These are phyloP conservation scores for Parasarocladium wereldwijsianum DNA, from an alignment of 2,329 filamentous ascomycete genomes.

Conservation along the genomic window DNA sequence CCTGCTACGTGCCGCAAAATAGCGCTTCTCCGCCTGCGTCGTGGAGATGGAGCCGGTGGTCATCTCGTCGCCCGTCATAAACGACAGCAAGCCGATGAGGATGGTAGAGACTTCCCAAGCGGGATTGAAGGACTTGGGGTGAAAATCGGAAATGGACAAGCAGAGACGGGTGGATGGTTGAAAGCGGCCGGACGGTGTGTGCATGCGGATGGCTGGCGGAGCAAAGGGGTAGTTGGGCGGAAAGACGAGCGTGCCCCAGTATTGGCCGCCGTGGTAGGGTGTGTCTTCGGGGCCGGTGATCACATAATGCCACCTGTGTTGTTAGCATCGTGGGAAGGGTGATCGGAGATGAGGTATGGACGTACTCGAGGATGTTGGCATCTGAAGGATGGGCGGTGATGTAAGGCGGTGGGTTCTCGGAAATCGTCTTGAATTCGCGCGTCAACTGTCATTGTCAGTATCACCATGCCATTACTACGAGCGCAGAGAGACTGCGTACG, in stretches of 20 bases:
- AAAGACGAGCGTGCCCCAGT: slow-evolving; percentile 95
- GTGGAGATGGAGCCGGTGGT: slow-evolving; percentile 82
- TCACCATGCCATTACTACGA: neutral
- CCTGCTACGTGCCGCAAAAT: slow-evolving; percentile 60
- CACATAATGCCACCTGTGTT: slow-evolving; percentile 73
- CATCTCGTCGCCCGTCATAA: slow-evolving; percentile 99
- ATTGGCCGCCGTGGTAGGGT: slow-evolving; percentile 87
- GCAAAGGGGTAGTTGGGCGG: slow-evolving; percentile 95
- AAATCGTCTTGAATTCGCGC: slow-evolving; percentile 47
- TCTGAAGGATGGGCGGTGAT: slow-evolving; percentile 84
- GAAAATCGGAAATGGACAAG: slow-evolving; percentile 92
- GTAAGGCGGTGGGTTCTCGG: slow-evolving; percentile 70
- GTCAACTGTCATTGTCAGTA: slow-evolving; percentile 28
- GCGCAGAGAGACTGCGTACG: slow-evolving; percentile 26
- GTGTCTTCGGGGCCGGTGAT: slow-evolving; percentile 89
- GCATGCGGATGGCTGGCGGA: slow-evolving; percentile 95
- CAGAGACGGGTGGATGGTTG: slow-evolving; percentile 85
- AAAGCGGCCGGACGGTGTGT: slow-evolving; percentile 91
- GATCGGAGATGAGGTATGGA: slow-evolving; percentile 6
- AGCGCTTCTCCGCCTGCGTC: slow-evolving; percentile 60
- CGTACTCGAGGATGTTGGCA: slow-evolving; percentile 76
- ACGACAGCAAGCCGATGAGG: slow-evolving; percentile 80
- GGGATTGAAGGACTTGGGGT: slow-evolving; percentile 95
- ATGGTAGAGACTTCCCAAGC: slow-evolving; percentile 98
- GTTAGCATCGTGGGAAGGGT: slow-evolving; percentile 1